Evolutionary conservation across 2,329 filamentous ascomycete species (phyloP), one percentile per base, ranked within the genome.

Genomic region (Lasiodiplodia citricola): DNA sequence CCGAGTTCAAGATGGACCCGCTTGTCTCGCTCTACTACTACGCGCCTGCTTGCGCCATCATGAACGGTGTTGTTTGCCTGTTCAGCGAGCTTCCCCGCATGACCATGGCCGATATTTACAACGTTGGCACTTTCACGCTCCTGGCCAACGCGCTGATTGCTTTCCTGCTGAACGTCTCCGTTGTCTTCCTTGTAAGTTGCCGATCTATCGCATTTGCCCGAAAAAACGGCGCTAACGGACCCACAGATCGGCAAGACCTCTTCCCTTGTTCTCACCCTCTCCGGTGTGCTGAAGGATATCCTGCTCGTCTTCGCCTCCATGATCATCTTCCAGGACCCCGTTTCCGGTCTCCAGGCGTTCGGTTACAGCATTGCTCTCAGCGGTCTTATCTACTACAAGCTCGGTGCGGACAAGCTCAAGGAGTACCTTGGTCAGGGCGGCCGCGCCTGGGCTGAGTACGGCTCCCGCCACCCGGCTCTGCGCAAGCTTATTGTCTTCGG

Each of bases 1-100:
- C 90, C 63, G 92, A 95, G 82, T 95, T 91, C 87, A 95, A 95
- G 88, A 96, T 96, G 93, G 92, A 96, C 79, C 92, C 92, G 21
- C 85, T 96, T 25, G 92, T 96, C 67, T 96, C 92, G 37, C 88
- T 96, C 14, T 96, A 96, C 87, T 96, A 96, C 86, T 96, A 94
- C 75, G 93, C 93, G 2, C 92, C 92, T 18, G 89, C 93, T 68
- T 96, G 92, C 81, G 92, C 92, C 58, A 82, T 88, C 78, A 94
- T 96, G 89, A 96, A 96, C 84, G 88, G 90, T 73, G 77, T 88
- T 14, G 87, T 94, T 58, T 91, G 91, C 67, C 83, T 95, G 38
- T 82, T 92, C 77, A 90, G 90, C 83, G 92, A 96, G 80, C 80
- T 94, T 2, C 91, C 91, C 73, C 85, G 83, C 73, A 86, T 94